Evolutionary conservation across 2,329 filamentous ascomycete genomes (phyloP).

Genomic region (Didymella arachidicola): DNA sequence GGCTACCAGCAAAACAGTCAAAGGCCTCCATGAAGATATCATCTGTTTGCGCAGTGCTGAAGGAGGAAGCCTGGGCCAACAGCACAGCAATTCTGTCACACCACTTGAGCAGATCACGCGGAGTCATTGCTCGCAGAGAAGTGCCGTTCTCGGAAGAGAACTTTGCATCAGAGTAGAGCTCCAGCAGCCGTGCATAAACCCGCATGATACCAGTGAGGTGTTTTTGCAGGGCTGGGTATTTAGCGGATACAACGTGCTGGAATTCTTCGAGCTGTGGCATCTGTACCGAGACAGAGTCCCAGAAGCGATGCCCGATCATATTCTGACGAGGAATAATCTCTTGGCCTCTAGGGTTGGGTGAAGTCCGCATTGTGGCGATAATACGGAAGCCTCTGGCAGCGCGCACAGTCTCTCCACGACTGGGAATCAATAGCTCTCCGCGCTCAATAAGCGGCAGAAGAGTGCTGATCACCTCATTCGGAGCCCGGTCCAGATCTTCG

Average conservation of each 20-base stretch:
- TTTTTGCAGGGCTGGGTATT: constrained; percentile 72
- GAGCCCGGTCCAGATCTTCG: constrained; percentile 93
- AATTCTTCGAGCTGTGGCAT: constrained; percentile 75
- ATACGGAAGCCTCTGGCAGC: constrained; percentile 88
- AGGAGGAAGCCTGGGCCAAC: constrained; percentile 67
- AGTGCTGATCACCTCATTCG: constrained; percentile 92
- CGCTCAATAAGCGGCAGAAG: constrained; percentile 91
- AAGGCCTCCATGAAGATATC: constrained; percentile 92
- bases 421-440: constrained; percentile 88
- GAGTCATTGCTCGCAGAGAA: constrained; percentile 68
- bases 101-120: constrained; percentile 90
- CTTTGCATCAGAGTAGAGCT: constrained; percentile 52
- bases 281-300: constrained; percentile 77
- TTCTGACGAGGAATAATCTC: constrained; percentile 71
- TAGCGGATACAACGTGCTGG: constrained; percentile 72
- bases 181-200: constrained; percentile 59
- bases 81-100: constrained; percentile 77
- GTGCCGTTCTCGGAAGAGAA: constrained; percentile 62
- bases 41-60: constrained; percentile 74
- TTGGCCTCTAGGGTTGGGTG: constrained; percentile 70
- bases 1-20: constrained; percentile 87
- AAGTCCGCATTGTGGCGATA: constrained; percentile 86
- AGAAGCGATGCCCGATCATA: constrained; percentile 85
- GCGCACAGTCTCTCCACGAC: constrained; percentile 82
- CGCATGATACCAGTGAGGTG: constrained; percentile 64